These are phyloP conservation scores for Harringtonia lauricola DNA, from an alignment of 2,329 filamentous ascomycete genomes.

Conservation along the genomic window DNA sequence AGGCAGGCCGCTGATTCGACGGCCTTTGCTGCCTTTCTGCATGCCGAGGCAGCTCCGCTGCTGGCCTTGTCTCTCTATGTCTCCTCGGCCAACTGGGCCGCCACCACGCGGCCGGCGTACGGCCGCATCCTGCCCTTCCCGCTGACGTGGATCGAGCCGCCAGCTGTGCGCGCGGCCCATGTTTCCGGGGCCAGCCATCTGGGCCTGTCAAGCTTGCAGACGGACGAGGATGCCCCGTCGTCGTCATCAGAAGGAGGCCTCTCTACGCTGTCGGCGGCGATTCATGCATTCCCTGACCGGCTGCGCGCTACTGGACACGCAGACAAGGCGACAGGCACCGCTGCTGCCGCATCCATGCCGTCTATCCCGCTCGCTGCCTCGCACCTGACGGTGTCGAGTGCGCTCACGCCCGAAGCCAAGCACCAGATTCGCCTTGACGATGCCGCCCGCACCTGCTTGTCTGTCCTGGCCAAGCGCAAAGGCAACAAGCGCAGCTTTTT, in stretches of 20 bases:
- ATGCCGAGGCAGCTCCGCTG: constrained; percentile 63
- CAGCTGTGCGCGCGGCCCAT: constrained; percentile 59
- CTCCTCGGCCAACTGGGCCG: constrained; percentile 77
- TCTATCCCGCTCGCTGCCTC: background rate
- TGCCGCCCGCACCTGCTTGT: constrained; percentile 59
- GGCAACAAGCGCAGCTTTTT: constrained; percentile 40
- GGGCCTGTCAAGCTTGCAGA: constrained; percentile 57
- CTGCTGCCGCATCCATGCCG: background rate
- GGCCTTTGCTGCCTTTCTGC: constrained; percentile 57
- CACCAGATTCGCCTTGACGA: constrained; percentile 67
- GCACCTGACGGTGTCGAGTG: constrained; percentile 39
- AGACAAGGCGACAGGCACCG: background rate
- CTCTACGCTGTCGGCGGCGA: constrained; percentile 5
- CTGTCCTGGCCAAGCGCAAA: constrained; percentile 53
- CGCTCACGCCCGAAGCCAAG: constrained; percentile 60
- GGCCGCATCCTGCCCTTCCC: constrained; percentile 74
- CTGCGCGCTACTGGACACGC: constrained; percentile 2
- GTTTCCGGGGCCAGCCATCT: constrained; percentile 59
- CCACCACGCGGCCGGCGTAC: constrained; percentile 68
- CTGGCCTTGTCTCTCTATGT: constrained; percentile 84
- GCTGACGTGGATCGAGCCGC: constrained; percentile 76
- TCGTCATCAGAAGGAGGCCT: constrained; percentile 26
- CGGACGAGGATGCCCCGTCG: constrained; percentile 25
- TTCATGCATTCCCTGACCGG: constrained; percentile 10
- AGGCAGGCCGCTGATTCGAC: constrained; percentile 33